Conservation (phyloP, 164 flowering plant genomes). For the Sedum album region DNA sequence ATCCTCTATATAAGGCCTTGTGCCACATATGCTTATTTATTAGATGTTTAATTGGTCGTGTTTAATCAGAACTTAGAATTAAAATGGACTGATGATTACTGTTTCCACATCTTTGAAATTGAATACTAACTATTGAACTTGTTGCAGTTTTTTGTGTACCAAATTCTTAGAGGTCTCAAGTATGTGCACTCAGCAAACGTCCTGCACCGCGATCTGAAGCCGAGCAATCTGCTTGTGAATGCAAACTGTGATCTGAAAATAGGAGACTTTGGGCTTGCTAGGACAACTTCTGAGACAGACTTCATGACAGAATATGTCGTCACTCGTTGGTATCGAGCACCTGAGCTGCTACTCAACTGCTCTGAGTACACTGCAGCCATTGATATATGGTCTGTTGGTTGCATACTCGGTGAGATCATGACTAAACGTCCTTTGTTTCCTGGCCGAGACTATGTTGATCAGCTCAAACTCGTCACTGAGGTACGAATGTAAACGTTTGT, state of each 20-base stretch:
- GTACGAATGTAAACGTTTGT: constrained; percentile 31
- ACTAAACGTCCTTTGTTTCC: constrained; percentile 75
- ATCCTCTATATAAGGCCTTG: background rate
- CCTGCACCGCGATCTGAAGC: constrained; percentile 91
- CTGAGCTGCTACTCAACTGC: constrained; percentile 91
- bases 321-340: constrained; percentile 97
- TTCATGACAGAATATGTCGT: constrained; percentile 99
- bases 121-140: constrained; percentile 1
- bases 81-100: too few species aligned
- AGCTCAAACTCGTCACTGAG: constrained; percentile 81
- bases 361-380: constrained; percentile 95
- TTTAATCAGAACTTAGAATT: too few species aligned
- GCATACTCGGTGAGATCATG: constrained; percentile 87
- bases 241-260: constrained; percentile 93
- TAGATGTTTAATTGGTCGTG: too few species aligned
- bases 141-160: constrained; percentile 89
- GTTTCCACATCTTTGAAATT: too few species aligned
- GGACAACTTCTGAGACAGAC: constrained; percentile 96
- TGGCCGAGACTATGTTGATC: constrained; percentile 87
- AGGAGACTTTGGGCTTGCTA: constrained; percentile 93
- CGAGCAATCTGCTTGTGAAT: constrained; percentile 86
- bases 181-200: constrained; percentile 92
- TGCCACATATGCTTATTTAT: background rate
- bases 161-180: constrained; percentile 75
- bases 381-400: constrained; percentile 95